These are phyloP conservation scores for Trichoderma sp. DNA, from an alignment of 2,329 filamentous ascomycete species.

Conservation along the genomic window DNA sequence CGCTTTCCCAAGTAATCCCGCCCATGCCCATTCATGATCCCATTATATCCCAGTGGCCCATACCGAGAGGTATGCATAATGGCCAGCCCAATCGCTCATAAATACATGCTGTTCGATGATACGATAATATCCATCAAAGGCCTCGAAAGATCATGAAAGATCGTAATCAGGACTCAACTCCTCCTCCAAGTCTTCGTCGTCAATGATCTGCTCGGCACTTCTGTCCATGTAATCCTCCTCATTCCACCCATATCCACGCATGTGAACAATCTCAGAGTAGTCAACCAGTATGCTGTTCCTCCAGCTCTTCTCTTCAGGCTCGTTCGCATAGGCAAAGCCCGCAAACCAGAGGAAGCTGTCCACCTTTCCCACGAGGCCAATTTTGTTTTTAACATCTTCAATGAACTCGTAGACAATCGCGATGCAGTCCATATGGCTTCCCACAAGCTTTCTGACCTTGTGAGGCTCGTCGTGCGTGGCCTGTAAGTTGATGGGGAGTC, in stretches of 20 bases:
- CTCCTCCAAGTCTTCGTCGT: not conserved
- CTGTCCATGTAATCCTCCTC: not conserved
- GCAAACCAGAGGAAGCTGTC: constrained; percentile 16
- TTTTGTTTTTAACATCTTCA: not conserved
- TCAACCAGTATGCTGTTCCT: constrained; percentile 6
- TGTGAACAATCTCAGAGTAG: constrained; percentile 1
- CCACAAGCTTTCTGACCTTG: not conserved
- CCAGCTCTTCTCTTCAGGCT: not conserved
- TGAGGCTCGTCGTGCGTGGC: not conserved
- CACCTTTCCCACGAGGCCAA: not conserved
- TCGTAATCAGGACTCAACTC: not conserved
- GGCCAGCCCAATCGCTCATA: not conserved
- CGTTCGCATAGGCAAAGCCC: constrained; percentile 2
- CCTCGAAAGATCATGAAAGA: not conserved
- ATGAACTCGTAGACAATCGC: constrained; percentile 16
- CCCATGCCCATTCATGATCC: not conserved
- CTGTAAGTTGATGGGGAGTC: not conserved
- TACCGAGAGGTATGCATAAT: not conserved
- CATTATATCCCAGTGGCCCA: not conserved
- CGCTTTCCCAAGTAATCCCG: not conserved
- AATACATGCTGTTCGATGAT: not conserved
- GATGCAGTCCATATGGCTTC: not conserved
- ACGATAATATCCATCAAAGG: not conserved
- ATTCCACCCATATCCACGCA: not conserved
- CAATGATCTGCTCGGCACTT: not conserved